Evolutionary conservation across 192 early-diverging fungal species (phyloP), one percentile per base, ranked within the genome.

Genomic region (Umbelopsis isabellina): DNA sequence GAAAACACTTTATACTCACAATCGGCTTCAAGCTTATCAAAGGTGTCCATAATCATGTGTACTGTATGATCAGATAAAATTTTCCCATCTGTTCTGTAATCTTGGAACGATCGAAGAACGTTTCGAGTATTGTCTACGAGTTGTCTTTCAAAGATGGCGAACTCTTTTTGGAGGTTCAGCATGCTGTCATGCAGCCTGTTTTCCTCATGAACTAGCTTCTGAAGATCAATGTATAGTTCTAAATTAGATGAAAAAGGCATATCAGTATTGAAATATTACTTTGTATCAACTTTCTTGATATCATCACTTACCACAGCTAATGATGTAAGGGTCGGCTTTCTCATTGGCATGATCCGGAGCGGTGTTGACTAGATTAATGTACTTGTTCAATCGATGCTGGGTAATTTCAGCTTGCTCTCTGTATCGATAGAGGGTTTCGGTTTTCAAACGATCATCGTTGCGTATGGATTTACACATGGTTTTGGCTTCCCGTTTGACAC

Each of bases 1-100:
- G 80, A 46, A 49, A 85, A 85, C 46, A 73, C 73, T 46, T 66
- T 78, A 77, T 77, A 78, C 64, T 85, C 84, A 27, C 75, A 68
- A 37, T 79, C 58, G 51, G 81, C 72, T 12, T 75, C 72, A 1
- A 85, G 65, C 23, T 68, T 69, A 49, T 79, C 67, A 46, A 85
- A 65, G 4, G 44, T 70, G 2, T 44, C 65, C 11, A 51, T 52
- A 25, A 80, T 66, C 20, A 45, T 67, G 16, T 51, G 45, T 13
- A 77, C 73, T 25, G 70, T 35, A 13, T 75, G 67, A 1, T 66
- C 58, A n/a, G 53, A 61, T 2, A 76, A 55, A n/a, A 53, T 66
- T 13, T 73, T 66, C 21, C 70, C 65, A 0, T 74, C 18, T 2
- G 68, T 25, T n/a, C 69, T 58, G 20, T 66, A 78, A 23, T 74